Conservation (phyloP, 345 rosid genomes). For the Balakata baccata region DNA sequence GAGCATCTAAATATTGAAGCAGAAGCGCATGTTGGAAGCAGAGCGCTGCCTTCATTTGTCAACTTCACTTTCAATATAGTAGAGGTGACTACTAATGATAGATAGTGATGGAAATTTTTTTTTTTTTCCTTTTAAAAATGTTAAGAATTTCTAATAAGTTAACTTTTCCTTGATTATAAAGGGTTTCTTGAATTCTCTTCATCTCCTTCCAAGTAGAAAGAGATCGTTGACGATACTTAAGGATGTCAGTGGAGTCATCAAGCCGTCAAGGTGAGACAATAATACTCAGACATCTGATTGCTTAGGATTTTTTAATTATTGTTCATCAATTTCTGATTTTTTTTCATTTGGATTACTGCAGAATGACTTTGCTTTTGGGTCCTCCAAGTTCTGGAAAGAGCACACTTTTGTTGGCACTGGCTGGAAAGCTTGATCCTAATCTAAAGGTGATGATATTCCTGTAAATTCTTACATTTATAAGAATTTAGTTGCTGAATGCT, state of each 20-base stretch:
- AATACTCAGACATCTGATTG: too few species aligned
- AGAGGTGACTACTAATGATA: slow-evolving; percentile 41
- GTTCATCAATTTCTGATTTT: too few species aligned
- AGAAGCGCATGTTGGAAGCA: slow-evolving; percentile 58
- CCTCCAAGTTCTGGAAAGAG: too few species aligned
- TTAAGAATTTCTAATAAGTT: not conserved
- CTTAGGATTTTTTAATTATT: too few species aligned
- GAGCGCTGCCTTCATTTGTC: slow-evolving; percentile 60
- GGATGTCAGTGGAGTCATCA: slow-evolving; percentile 63
- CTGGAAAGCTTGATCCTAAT: too few species aligned
- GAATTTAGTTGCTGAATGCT: too few species aligned
- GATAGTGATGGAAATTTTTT: too few species aligned
- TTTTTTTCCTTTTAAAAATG: not conserved
- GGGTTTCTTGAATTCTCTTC: slow-evolving; percentile 31
- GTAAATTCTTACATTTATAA: too few species aligned
- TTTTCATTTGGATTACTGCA: too few species aligned
- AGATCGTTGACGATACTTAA: slow-evolving; percentile 55
- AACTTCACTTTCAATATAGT: slow-evolving; percentile 43
- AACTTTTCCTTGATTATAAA: not conserved
- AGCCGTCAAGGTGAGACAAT: slow-evolving; percentile 52
- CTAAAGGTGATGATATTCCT: too few species aligned
- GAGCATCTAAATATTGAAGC: slow-evolving; percentile 50
- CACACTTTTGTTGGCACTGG: too few species aligned
- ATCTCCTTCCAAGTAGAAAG: slow-evolving; percentile 47
- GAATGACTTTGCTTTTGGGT: too few species aligned